Base-by-base conservation (phyloP, 2,329 filamentous ascomycete species). In the Claviceps arundinis region DNA sequence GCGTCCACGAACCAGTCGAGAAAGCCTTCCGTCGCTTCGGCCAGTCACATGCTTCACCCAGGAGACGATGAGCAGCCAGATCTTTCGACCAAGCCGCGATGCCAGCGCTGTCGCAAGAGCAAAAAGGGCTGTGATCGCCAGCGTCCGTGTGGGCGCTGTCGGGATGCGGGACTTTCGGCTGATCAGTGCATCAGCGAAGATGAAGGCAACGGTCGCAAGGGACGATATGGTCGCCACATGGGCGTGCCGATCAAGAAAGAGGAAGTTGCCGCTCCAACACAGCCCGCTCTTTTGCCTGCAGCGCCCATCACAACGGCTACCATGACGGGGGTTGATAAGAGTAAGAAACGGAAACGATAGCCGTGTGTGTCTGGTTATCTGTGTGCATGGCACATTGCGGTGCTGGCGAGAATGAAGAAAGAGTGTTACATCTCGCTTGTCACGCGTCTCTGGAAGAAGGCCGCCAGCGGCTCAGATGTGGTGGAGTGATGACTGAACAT, bases 101-200 rank as follows among this genome's bases (percentile, higher is more conserved):
- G 93, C 74, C 93, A 98, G 68, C 86, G 93, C 54, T 98, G 93
- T 76, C 86, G 93, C 62, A 98, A 98, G 80, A 97, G 91, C 73
- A 98, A 98, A 77, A 98, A 98, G 72, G 93, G 93, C 13, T 98
- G 93, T 65, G 93, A 98, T 72, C 85, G 93, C 54, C 93, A 97
- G 70, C 84, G 93, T 41, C 93, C 93, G 30, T 98, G 93, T 64
- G 88, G 89, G 52, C 82, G 93, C 57, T 98, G 93, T 80, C 89
- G 89, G 67, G 93, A 98, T 70, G 93, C 93, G 44, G 93, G 93
- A 19, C 88, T 98, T 61, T 86, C 87, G 53, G 82, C 89, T 54
- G 93, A 97, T 59, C 88, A 91, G 57, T 98, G 93, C 68, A 82
- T 98, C 68, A 96, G 90, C 68, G 93, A 98, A 69, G 93, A 98